phyloP scores from a whole-genome alignment of 1,139 yeast genomes.

The Debaryomycetaceae sp. region DNA sequence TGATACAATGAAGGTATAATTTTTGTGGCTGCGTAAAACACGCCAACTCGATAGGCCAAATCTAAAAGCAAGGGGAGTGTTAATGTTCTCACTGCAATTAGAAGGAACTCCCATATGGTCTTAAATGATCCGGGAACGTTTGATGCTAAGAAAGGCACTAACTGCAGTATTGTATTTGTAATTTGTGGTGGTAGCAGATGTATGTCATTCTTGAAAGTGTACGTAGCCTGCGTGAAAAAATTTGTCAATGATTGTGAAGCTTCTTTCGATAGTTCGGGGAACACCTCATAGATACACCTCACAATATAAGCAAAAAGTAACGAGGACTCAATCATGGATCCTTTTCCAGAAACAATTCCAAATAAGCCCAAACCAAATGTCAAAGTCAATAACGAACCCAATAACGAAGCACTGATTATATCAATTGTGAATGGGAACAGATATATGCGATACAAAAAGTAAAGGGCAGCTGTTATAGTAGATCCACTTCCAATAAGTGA shows the following conservation, averaged over 20 bases:
- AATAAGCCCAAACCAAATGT: slow-evolving; percentile 72
- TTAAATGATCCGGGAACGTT: slow-evolving; percentile 56
- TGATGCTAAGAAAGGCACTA: slow-evolving; percentile 47
- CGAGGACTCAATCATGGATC: slow-evolving; percentile 87
- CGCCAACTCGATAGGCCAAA: slow-evolving; percentile 79
- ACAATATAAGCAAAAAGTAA: slow-evolving; percentile 86
- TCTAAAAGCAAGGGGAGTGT: slow-evolving; percentile 81
- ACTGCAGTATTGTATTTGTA: slow-evolving; percentile 35
- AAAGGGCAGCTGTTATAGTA: slow-evolving; percentile 69
- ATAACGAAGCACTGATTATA: slow-evolving; percentile 70
- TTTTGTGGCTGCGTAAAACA: slow-evolving; percentile 89
- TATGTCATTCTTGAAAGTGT: slow-evolving; percentile 35
- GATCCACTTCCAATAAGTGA: slow-evolving; percentile 73
- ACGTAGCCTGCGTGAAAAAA: slow-evolving; percentile 37
- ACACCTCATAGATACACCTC: slow-evolving; percentile 85
- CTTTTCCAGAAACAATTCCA: slow-evolving; percentile 80
- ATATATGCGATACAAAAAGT: slow-evolving; percentile 79
- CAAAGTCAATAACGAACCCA: slow-evolving; percentile 80
- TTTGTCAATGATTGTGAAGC: slow-evolving; percentile 39
- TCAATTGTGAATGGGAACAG: slow-evolving; percentile 71
- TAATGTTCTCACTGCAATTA: slow-evolving; percentile 67
- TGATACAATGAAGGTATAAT: slow-evolving; percentile 76
- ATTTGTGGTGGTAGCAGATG: slow-evolving; percentile 41
- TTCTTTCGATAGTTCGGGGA: slow-evolving; percentile 70
- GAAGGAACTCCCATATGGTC: slow-evolving; percentile 67